Base-by-base conservation (phyloP, 2,329 filamentous ascomycete species). In the Pyrenophora seminiperda region DNA sequence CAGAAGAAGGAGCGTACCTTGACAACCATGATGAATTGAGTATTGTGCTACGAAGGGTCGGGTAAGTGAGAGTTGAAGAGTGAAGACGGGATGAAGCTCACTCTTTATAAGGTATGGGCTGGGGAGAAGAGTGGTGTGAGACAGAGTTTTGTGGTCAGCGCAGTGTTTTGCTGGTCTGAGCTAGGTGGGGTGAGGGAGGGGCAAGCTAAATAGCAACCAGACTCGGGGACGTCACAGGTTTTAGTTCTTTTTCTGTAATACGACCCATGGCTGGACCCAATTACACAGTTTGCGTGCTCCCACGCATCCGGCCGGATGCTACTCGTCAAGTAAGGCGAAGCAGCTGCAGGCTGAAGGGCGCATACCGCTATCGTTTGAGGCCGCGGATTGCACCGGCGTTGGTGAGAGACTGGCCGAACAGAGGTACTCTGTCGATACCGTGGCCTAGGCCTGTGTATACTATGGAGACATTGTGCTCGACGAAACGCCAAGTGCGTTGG, bases 1-100 rank as follows among this genome's bases (percentile, higher is more conserved):
- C 32, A 30, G 29, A n/a, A 14, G 22, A 13, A 29, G 30, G 38
- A 50, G 51, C 62, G 57, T 68, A 78, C 76, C 73, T 79, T 78
- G 73, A 77, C 74, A 61, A 76, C 75, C 76, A 78, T 79, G 65
- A 58, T 75, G 66, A 39, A 56, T 53, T 57, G 47, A 48, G 53
- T 60, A 47, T 58, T 51, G 50, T 63, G 63, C 59, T 65, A 52
- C 42, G 41, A 41, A 53, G 43, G 43, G 55, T 66, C 37, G 56
- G 24, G 54, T 54, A 47, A 50, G 37, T 46, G 45, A 34, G 36
- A 45, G 30, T 36, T 39, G 53, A 44, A 31, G 41, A 47, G 36
- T 40, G 38, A 47, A 17, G 17, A 32, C 17, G 11, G 33, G 47
- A 57, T 45, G 47, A 39, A 24, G 54, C 56, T 62, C 60, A 56